Conservation (phyloP, 2,329 filamentous ascomycete genomes). For the Aaosphaeria arxii region DNA sequence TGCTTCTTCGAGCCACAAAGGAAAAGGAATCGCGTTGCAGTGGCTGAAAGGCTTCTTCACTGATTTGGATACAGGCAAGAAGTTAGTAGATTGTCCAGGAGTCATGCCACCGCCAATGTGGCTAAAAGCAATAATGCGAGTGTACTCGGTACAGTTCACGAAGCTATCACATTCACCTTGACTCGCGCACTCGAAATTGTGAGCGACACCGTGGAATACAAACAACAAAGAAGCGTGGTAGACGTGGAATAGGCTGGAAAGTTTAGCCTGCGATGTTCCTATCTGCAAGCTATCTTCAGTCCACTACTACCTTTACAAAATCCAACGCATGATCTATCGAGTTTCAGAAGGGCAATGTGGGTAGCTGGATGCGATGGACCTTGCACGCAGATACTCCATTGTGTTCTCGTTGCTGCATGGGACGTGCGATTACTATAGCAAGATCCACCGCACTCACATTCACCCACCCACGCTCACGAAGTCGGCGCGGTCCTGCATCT, state of each 20-base stretch:
- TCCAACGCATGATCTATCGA: neutral
- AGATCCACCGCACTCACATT: neutral
- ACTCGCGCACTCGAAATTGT: too few species aligned
- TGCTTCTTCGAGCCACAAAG: conserved; percentile 7
- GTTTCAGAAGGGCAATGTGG: neutral
- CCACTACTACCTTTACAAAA: too few species aligned
- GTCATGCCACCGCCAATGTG: too few species aligned
- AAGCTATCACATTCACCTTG: too few species aligned
- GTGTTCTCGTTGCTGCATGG: neutral
- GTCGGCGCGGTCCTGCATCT: neutral
- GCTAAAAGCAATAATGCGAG: too few species aligned
- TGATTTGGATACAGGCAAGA: neutral
- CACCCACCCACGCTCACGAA: neutral
- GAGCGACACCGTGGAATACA: neutral
- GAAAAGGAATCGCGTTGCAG: conserved; percentile 18
- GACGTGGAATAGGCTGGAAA: conserved; percentile 11
- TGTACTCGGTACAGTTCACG: too few species aligned
- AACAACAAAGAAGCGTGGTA: neutral
- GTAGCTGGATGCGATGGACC: neutral
- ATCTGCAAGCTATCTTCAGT: too few species aligned
- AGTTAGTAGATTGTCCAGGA: too few species aligned
- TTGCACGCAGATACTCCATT: neutral
- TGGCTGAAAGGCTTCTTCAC: neutral
- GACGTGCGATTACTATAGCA: neutral
- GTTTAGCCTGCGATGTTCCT: conserved; percentile 16